Conservation (phyloP, 495 filamentous ascomycete genomes). For the Aspergillus funiculosus region DNA sequence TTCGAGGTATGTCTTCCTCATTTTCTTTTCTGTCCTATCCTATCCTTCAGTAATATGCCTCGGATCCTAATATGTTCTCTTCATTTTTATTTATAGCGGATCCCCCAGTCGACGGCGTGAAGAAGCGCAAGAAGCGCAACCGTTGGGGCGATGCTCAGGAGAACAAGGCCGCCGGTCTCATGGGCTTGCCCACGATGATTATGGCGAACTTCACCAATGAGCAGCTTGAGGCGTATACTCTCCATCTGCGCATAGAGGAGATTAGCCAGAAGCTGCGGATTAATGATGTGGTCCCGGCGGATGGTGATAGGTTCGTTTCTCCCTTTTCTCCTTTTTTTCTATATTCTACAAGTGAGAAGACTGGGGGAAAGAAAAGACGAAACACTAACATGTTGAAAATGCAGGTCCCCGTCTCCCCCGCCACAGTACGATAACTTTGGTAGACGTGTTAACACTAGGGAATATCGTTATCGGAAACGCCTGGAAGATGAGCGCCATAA, state of each 20-base stretch:
- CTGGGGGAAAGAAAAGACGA: too few relatives aligned
- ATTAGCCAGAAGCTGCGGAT: constrained; percentile 98
- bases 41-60: not conserved
- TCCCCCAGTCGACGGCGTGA: constrained; percentile 61
- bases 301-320: constrained; percentile 70
- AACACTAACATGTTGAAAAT: constrained; percentile 19
- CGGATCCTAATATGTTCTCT: constrained; percentile 3
- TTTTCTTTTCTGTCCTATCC: not conserved
- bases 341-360: not conserved
- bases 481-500: constrained; percentile 98
- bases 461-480: constrained; percentile 93
- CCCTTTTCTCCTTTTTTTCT: not conserved
- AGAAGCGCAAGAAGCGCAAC: constrained; percentile 92
- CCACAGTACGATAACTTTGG: constrained; percentile 99
- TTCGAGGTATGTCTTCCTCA: constrained; percentile 43
- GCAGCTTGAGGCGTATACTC: constrained; percentile 92
- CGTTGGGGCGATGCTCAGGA: constrained; percentile 94
- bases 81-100: constrained; percentile 30
- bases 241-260: constrained; percentile 94
- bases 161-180: constrained; percentile 95
- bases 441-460: constrained; percentile 94
- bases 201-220: constrained; percentile 95
- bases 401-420: constrained; percentile 86
- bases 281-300: constrained; percentile 92
- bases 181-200: constrained; percentile 95